Evolutionary conservation across 257 asterid species (phyloP).

Genomic region (Rehmannia glutinosa): DNA sequence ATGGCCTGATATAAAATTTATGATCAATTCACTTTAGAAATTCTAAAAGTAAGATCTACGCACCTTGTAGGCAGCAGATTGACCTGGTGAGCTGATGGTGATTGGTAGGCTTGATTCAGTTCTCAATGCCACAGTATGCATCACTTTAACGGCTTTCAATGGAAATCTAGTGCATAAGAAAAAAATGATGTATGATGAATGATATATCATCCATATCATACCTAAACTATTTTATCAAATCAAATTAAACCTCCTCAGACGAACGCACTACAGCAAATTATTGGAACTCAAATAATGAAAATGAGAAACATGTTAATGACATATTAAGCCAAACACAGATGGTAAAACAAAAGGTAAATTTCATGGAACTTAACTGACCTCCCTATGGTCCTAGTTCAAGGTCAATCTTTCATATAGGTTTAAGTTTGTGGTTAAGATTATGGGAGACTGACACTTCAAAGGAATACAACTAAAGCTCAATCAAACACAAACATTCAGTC

Average conservation of each 20-base stretch:
- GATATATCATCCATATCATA: background rate
- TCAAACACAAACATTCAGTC: background rate
- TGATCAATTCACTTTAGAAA: background rate
- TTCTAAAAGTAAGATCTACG: background rate
- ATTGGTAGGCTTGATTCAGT: slow-evolving; percentile 60
- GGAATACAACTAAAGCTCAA: slow-evolving; percentile 3
- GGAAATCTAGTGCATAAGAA: slow-evolving; percentile 53
- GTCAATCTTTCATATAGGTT: background rate
- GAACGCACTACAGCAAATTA: background rate
- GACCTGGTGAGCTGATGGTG: slow-evolving; percentile 35
- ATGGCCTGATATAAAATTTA: background rate
- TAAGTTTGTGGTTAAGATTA: background rate
- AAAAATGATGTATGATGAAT: background rate
- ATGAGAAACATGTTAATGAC: background rate
- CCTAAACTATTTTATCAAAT: background rate
- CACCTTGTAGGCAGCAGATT: slow-evolving; percentile 56
- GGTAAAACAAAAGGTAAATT: background rate
- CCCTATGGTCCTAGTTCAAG: slow-evolving; percentile 1
- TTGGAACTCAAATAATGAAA: background rate
- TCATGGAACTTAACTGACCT: background rate
- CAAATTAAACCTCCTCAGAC: background rate
- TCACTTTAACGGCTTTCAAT: slow-evolving; percentile 89
- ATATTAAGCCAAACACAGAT: background rate
- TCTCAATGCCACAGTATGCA: slow-evolving; percentile 93
- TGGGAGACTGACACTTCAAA: background rate